Conservation (phyloP, 2,329 filamentous ascomycete species). For the Grosmannia clavigera region DNA sequence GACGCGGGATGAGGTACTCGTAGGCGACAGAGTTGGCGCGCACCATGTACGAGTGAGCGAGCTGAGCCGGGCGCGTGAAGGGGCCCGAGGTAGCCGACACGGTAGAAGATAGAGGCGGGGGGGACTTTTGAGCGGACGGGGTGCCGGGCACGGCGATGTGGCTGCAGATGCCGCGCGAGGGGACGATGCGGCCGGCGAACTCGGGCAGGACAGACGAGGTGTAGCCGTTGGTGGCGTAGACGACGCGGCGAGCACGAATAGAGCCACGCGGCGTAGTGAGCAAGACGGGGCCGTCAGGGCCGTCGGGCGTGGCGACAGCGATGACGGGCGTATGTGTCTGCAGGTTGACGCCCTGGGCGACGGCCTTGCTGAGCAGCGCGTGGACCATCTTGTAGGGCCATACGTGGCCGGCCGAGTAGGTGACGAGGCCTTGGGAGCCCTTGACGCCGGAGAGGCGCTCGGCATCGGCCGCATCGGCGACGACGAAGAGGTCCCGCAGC, state of each 20-base stretch:
- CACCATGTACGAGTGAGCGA: slow-evolving; percentile 15
- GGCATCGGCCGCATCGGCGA: slow-evolving; percentile 18
- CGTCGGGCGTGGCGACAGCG: slow-evolving; percentile 6
- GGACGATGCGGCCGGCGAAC: slow-evolving; percentile 18
- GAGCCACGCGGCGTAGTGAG: slow-evolving; percentile 28
- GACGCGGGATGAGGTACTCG: slow-evolving; percentile 30
- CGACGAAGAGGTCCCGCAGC: slow-evolving; percentile 14
- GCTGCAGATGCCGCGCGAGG: slow-evolving; percentile 2
- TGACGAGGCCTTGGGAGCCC: slow-evolving; percentile 21
- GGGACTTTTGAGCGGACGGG: neutral
- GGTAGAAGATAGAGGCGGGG: neutral
- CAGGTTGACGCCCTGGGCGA: slow-evolving; percentile 29
- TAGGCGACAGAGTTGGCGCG: slow-evolving; percentile 13
- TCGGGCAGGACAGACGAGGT: slow-evolving; percentile 19
- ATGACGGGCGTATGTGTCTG: slow-evolving; percentile 37
- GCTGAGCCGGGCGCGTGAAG: neutral
- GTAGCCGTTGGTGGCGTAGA: slow-evolving; percentile 24
- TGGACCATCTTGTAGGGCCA: slow-evolving; percentile 23
- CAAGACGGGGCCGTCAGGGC: neutral
- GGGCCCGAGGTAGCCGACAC: neutral
- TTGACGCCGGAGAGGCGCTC: slow-evolving; percentile 22
- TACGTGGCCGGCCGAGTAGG: slow-evolving; percentile 17
- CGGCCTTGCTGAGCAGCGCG: neutral
- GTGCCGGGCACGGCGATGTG: slow-evolving; percentile 3
- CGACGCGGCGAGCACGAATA: slow-evolving; percentile 22